Evolutionary conservation across 805 yeast species (phyloP).

Genomic region (Ogataea zsoltii): DNA sequence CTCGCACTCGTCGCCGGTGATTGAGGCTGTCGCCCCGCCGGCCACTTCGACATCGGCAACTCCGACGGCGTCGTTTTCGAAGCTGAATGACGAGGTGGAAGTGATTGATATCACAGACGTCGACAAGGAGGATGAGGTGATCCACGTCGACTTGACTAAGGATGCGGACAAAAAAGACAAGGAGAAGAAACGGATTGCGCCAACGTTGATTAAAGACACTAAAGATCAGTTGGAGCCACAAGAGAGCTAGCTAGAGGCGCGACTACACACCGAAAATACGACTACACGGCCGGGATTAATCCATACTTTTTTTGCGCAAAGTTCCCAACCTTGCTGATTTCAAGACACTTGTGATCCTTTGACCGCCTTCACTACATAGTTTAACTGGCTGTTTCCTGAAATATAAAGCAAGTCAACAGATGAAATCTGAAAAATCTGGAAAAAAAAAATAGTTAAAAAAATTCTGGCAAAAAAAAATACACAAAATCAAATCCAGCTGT

Average conservation of each 20-base stretch:
- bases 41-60: slow-evolving; percentile 11
- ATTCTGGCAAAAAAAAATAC: no score
- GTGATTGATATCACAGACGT: slow-evolving; percentile 24
- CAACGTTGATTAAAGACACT: not conserved
- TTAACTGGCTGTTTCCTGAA: no score
- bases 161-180: not conserved
- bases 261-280: no score
- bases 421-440: not conserved
- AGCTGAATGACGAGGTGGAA: slow-evolving; percentile 13
- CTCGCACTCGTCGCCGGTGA: slow-evolving; percentile 6
- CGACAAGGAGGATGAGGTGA: slow-evolving; percentile 13
- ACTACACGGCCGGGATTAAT: no score
- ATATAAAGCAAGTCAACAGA: no score
- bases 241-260: no score
- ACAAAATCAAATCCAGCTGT: no score
- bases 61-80: slow-evolving; percentile 16
- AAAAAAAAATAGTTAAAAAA: not conserved
- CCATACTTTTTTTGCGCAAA: no score
- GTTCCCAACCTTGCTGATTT: no score
- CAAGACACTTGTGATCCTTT: no score
- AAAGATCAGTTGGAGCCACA: no score
- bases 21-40: slow-evolving; percentile 16
- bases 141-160: not conserved
- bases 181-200: slow-evolving; percentile 1
- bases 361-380: no score